Conservation (phyloP, 805 yeast species). For the Geotrichum ghanense region DNA sequence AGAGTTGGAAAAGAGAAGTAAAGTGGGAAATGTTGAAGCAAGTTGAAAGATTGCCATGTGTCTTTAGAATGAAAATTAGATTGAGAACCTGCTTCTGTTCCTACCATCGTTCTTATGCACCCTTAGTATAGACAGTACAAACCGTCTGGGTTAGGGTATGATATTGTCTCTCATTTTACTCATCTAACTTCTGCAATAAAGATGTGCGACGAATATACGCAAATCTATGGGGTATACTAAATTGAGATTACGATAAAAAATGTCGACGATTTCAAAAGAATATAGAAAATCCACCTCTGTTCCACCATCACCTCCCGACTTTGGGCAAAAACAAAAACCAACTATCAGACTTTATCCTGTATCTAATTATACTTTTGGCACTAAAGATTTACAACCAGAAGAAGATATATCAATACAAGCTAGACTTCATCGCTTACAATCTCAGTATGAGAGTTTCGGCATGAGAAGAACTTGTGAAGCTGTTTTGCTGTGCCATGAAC, state of each 20-base stretch:
- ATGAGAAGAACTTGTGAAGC: conserved; percentile 25
- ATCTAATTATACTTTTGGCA: conserved; percentile 22
- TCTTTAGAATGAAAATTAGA: too few relatives aligned
- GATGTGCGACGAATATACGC: too few relatives aligned
- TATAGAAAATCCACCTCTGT: conserved; percentile 15
- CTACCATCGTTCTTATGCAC: too few relatives aligned
- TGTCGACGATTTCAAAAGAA: conserved; percentile 9
- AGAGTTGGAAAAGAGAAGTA: neutral
- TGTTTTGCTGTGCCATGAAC: conserved; percentile 23
- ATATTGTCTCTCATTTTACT: too few relatives aligned
- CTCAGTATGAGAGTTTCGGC: conserved; percentile 21
- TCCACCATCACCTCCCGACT: conserved; percentile 11
- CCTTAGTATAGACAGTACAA: too few relatives aligned
- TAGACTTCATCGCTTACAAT: conserved; percentile 19
- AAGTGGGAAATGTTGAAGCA: too few relatives aligned
- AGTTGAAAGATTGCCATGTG: conserved; percentile 1
- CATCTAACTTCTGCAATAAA: too few relatives aligned
- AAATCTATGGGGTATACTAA: too few relatives aligned
- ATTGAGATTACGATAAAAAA: neutral
- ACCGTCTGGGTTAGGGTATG: too few relatives aligned
- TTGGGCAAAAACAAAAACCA: conserved; percentile 15
- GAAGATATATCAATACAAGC: conserved; percentile 21
- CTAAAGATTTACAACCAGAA: conserved; percentile 23
- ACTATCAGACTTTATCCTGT: conserved; percentile 23
- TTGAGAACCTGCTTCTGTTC: too few relatives aligned